Evolutionary conservation across 1,139 yeast genomes (phyloP), one percentile per base, ranked within the genome.

Genomic region (Zhuliangozyma blackwelliae): DNA sequence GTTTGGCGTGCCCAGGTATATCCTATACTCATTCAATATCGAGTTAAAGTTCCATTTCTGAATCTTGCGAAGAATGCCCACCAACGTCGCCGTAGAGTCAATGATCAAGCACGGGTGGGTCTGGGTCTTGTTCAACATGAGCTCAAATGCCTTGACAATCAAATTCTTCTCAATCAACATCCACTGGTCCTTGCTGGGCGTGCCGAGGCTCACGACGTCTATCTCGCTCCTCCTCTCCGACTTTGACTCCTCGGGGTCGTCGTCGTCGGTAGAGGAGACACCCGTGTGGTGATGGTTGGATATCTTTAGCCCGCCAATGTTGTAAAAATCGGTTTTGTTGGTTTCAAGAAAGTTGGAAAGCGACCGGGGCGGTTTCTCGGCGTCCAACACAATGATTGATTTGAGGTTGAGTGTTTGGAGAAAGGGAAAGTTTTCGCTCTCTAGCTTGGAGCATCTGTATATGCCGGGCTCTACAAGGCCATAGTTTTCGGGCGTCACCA

Each of bases 1-100:
- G 49, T 85, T 82, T 26, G 89, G 85, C 40, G 59, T 59, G 1
- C 74, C 73, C 2, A 88, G 72, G 57, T 79, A 86, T 7, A 85
- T 72, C 34, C 96, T 68, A 60, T 87, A 92, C 57, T 92, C 97
- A 46, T 83, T 84, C 25, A 89, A 75, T 8, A 90, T 79, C 20
- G 94, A 80, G 27, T 89, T 80, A 54, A 85, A 84, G 48, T 81
- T 82, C 97, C 97, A 90, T 58, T 84, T 84, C 58, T 87, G 95
- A 27, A 89, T 69, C 54, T 83, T 82, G 38, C 98, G 66, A 26
- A 92, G 61, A 2, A 89, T 68, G 1, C 97, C 96, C 6, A 88
- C 76, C 23, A 90, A 70, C 3, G 94, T 79, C 40, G 86, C 82
- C 2, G 92, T 81, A 37, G 85, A 77, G 54, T 92, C 97, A 25